A percentile compares a stretch with the other conserved stretches of the same genome.
These are phyloP conservation scores for Phytophthora pistaciae DNA, from an alignment of 352 stramenopile species.

Conservation along the genomic window DNA sequence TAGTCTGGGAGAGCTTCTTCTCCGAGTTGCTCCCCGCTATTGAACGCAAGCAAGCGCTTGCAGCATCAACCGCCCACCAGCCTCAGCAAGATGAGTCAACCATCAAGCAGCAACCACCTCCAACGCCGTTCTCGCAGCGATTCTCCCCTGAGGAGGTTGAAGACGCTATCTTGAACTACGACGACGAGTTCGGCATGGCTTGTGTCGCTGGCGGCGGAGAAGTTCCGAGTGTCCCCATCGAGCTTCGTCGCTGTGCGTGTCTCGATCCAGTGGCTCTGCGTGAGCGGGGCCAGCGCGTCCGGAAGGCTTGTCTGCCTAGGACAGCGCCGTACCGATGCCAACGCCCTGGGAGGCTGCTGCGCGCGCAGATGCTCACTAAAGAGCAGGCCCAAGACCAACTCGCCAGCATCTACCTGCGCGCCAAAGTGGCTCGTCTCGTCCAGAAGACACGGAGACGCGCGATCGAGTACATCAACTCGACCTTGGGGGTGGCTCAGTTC, in stretches of 20 bases:
- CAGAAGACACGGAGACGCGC: conserved; percentile 66
- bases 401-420: conserved; percentile 57
- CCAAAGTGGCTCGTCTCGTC: conserved; percentile 58
- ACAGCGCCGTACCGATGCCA: conserved; percentile 54
- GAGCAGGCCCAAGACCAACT: conserved; percentile 77
- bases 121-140: conserved; percentile 23
- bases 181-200: conserved; percentile 63
- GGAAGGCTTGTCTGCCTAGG: conserved; percentile 57
- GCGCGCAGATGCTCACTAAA: conserved; percentile 69
- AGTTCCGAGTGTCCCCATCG: conserved; percentile 19
- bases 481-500: conserved; percentile 56
- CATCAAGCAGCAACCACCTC: not conserved
- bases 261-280: conserved; percentile 43
- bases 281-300: conserved; percentile 36
- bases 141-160: conserved; percentile 60
- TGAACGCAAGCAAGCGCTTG: conserved; percentile 38
- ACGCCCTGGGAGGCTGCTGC: conserved; percentile 54
- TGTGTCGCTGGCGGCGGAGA: conserved; percentile 26
- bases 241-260: conserved; percentile 63
- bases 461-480: conserved; percentile 71
- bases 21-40: conserved; percentile 49
- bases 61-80: not conserved
- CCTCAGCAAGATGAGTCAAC: not conserved
- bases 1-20: conserved; percentile 71
- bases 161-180: conserved; percentile 62